These are phyloP conservation scores for Novymonas esmeraldas DNA, from an alignment of 208 protist genomes.

Conservation along the genomic window DNA sequence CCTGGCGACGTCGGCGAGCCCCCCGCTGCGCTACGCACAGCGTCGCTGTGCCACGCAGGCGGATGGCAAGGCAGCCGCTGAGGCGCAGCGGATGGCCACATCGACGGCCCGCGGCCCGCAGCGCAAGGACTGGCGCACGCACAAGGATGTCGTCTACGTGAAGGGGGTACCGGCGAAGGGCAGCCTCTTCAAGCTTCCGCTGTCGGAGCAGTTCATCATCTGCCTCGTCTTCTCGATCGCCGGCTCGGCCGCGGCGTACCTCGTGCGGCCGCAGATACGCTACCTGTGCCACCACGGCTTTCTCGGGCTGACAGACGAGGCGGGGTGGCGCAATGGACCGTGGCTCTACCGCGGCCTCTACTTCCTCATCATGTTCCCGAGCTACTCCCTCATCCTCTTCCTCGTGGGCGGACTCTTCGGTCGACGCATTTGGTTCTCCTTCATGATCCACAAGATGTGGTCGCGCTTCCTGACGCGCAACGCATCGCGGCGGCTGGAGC, in stretches of 20 bases:
- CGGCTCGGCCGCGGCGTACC: conserved; percentile 60
- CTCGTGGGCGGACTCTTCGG: conserved; percentile 76
- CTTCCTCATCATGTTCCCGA: conserved; percentile 79
- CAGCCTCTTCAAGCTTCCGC: conserved; percentile 74
- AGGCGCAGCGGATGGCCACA: conserved; percentile 32
- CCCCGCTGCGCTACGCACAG: conserved; percentile 7
- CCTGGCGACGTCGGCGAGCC: neutral
- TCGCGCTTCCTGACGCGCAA: conserved; percentile 72
- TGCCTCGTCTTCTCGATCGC: conserved; percentile 84
- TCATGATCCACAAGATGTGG: conserved; percentile 93
- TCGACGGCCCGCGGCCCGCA: conserved; percentile 36
- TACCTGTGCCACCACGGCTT: conserved; percentile 77
- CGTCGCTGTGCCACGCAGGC: conserved; percentile 36
- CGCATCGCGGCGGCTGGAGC: conserved; percentile 44
- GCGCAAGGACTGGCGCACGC: conserved; percentile 80
- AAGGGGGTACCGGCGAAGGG: conserved; percentile 83
- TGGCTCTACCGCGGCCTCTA: conserved; percentile 88
- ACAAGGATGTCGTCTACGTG: conserved; percentile 79
- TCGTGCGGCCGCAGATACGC: conserved; percentile 78
- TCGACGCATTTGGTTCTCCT: conserved; percentile 87
- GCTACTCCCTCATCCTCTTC: conserved; percentile 82
- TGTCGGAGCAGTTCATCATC: conserved; percentile 79
- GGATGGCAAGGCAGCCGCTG: conserved; percentile 21
- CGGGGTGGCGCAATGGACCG: conserved; percentile 74
- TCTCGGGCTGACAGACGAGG: conserved; percentile 72